A percentile compares a stretch with the other conserved stretches of the same genome.
These are phyloP conservation scores for Brachypodium distachyon DNA, from an alignment of 202 grass and related monocot species.

Conservation along the genomic window DNA sequence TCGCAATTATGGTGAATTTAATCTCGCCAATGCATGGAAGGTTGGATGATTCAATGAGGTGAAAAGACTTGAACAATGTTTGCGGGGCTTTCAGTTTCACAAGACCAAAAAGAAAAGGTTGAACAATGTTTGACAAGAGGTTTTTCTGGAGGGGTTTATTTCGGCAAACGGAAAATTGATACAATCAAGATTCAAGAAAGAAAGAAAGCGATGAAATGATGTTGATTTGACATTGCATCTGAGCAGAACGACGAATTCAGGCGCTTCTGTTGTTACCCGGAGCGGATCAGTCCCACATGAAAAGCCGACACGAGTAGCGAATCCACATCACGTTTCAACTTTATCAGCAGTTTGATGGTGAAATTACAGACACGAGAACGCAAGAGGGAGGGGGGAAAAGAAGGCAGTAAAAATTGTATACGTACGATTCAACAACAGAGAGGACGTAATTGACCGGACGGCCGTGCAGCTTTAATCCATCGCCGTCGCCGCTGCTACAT, in stretches of 20 bases:
- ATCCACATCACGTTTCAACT: constrained; percentile 18
- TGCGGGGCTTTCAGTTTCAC: too few relatives aligned
- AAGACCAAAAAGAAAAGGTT: too few relatives aligned
- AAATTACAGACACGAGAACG: constrained; percentile 12
- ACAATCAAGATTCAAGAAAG: too few relatives aligned
- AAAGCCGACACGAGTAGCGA: not conserved
- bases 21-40: not conserved
- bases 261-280: not conserved
- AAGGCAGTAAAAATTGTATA: constrained; percentile 6
- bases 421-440: not conserved
- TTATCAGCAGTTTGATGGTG: constrained; percentile 13
- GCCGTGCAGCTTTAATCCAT: not conserved
- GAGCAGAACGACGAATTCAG: not conserved
- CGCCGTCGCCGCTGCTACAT: not conserved
- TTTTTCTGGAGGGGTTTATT: too few relatives aligned
- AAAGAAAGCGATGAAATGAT: not conserved
- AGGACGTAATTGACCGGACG: not conserved
- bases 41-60: too few relatives aligned
- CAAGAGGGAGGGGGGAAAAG: not conserved
- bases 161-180: too few relatives aligned
- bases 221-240: not conserved
- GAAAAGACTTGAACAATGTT: too few relatives aligned
- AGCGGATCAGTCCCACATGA: not conserved
- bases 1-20: not conserved
- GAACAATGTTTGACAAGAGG: too few relatives aligned